phyloP scores from a whole-genome alignment of 176 grass and related monocot genomes.

The Triticum urartu region DNA sequence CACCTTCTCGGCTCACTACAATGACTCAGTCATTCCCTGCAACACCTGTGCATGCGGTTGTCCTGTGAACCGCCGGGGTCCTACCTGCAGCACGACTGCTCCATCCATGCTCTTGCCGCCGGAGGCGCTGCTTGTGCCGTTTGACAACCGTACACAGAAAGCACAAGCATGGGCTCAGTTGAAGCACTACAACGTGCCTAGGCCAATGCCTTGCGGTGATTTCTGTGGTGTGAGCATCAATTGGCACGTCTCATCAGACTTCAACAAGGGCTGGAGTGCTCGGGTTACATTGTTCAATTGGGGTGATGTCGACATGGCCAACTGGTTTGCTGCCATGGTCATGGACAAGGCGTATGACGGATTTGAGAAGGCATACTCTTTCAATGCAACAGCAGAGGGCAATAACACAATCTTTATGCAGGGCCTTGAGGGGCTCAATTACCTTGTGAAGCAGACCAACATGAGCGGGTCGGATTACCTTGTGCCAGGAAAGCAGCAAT shows the following conservation, averaged over 20 bases:
- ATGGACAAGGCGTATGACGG: constrained; percentile 81
- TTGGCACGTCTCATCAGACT: constrained; percentile 76
- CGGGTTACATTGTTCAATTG: constrained; percentile 95
- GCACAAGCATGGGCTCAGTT: constrained; percentile 65
- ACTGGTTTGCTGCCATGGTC: constrained; percentile 86
- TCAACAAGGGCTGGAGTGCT: constrained; percentile 88
- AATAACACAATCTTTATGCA: constrained; percentile 92
- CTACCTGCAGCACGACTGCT: constrained; percentile 71
- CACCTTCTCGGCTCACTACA: constrained; percentile 90
- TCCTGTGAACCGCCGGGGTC: constrained; percentile 37
- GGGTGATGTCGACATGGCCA: constrained; percentile 59
- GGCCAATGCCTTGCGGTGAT: constrained; percentile 71
- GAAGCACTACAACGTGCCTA: constrained; percentile 79
- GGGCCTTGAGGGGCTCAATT: constrained; percentile 73
- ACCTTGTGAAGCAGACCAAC: constrained; percentile 75
- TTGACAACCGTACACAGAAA: constrained; percentile 77
- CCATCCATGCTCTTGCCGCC: constrained; percentile 70
- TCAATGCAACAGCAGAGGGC: constrained; percentile 56
- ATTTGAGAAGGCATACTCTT: constrained; percentile 79
- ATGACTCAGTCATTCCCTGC: constrained; percentile 87
- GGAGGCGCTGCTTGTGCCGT: constrained; percentile 76
- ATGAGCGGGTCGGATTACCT: constrained; percentile 59
- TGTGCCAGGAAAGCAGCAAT: constrained; percentile 84
- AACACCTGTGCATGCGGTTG: constrained; percentile 86
- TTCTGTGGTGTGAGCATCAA: constrained; percentile 93